Evolutionary conservation across 768 basidiomycete species (phyloP).

Genomic region (Clavulina sp.): DNA sequence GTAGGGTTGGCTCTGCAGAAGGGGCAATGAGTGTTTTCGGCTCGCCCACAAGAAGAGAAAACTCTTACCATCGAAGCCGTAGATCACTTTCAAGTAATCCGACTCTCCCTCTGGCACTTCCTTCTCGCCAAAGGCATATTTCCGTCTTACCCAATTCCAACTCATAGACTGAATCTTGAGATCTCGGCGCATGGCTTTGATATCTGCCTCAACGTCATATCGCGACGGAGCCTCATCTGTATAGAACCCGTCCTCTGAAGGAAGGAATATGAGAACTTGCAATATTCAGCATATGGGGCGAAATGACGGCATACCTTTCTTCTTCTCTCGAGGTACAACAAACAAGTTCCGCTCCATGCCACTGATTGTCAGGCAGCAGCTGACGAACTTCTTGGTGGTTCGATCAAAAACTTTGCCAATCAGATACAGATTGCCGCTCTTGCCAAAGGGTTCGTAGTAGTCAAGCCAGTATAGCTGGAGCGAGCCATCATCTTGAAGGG

Average conservation of each 20-base stretch:
- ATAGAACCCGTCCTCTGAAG: slow-evolving; percentile 34
- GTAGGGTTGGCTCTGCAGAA: not conserved
- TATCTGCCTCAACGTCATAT: slow-evolving; percentile 64
- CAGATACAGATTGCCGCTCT: slow-evolving; percentile 71
- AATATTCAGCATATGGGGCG: not conserved
- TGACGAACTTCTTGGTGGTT: slow-evolving; percentile 45
- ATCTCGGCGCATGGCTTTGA: slow-evolving; percentile 59
- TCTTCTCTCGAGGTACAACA: slow-evolving; percentile 58
- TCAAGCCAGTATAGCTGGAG: slow-evolving; percentile 94
- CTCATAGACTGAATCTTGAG: slow-evolving; percentile 59
- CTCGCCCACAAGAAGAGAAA: not conserved
- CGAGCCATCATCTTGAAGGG: slow-evolving; percentile 68
- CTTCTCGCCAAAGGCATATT: slow-evolving; percentile 80
- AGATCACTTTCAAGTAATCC: slow-evolving; percentile 87
- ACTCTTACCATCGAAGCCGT: slow-evolving; percentile 63
- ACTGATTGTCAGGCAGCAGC: slow-evolving; percentile 73
- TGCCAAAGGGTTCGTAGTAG: slow-evolving; percentile 73
- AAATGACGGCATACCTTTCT: slow-evolving; percentile 25
- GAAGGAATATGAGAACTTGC: not conserved
- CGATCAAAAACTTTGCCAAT: slow-evolving; percentile 84
- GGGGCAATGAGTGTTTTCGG: not conserved
- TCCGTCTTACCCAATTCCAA: slow-evolving; percentile 70
- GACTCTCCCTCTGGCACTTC: slow-evolving; percentile 60
- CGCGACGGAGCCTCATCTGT: slow-evolving; percentile 58
- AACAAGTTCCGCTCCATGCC: slow-evolving; percentile 82